phyloP scores from a whole-genome alignment of 2,329 filamentous ascomycete species.

The Cladorrhinum sp. region DNA sequence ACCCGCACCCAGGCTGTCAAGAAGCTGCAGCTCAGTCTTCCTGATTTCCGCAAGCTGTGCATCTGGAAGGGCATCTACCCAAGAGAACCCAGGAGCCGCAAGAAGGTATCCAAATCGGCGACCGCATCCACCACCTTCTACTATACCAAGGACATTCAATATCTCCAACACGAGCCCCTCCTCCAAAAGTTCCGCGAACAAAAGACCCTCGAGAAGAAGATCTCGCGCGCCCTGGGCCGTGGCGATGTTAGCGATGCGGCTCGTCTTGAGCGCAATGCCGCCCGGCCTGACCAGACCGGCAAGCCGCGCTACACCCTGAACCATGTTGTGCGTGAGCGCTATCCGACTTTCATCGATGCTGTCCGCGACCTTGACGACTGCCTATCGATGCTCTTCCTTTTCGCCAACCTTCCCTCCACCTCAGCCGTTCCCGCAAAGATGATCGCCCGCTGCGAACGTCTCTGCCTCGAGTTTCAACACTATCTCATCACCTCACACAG shows the following conservation, averaged over 20 bases:
- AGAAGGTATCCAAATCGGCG: conserved; percentile 90
- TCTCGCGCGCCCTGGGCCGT: conserved; percentile 83
- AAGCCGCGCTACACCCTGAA: conserved; percentile 89
- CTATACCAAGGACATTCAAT: conserved; percentile 94
- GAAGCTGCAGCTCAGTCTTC: conserved; percentile 95
- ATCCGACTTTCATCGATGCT: conserved; percentile 94
- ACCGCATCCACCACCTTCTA: conserved; percentile 91
- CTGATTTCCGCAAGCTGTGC: conserved; percentile 95
- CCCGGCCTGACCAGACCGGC: conserved; percentile 83
- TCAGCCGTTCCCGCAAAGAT: conserved; percentile 89
- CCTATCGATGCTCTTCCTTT: conserved; percentile 93
- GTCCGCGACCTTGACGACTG: conserved; percentile 94
- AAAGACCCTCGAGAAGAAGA: conserved; percentile 97
- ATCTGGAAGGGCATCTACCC: conserved; percentile 99
- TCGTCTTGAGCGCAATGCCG: conserved; percentile 81
- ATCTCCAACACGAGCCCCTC: conserved; percentile 93
- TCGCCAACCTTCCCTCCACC: conserved; percentile 92
- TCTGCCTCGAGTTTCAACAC: conserved; percentile 95
- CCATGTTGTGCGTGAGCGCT: conserved; percentile 96
- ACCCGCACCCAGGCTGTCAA: conserved; percentile 95
- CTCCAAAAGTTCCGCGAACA: conserved; percentile 95
- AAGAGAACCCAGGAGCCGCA: conserved; percentile 92
- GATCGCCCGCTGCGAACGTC: conserved; percentile 87
- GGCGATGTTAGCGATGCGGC: conserved; percentile 88
- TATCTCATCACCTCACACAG: conserved; percentile 92